A percentile compares a stretch with the other conserved stretches of the same genome.
phyloP scores from a whole-genome alignment of 345 rosid genomes.

The Gossypium bickii region DNA sequence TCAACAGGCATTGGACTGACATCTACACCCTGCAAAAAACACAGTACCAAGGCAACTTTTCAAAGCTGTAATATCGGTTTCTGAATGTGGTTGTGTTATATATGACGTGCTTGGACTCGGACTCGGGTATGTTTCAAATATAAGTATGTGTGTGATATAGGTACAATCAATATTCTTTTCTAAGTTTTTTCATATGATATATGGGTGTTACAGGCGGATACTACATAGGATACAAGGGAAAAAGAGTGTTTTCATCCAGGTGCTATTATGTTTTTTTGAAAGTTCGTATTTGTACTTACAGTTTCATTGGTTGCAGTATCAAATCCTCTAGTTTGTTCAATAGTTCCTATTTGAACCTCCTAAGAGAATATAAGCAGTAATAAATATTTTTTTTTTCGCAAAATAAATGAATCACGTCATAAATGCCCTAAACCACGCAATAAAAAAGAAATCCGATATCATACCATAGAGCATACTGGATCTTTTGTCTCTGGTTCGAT shows the following conservation, averaged over 20 bases:
- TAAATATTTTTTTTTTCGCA: neutral
- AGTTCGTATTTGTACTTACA: constrained; percentile 47
- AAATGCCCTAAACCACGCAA: neutral
- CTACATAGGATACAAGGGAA: neutral
- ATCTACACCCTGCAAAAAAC: constrained; percentile 47
- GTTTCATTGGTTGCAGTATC: constrained; percentile 45
- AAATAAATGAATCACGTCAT: neutral
- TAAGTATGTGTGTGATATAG: neutral
- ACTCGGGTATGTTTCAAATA: neutral
- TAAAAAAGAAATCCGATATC: neutral
- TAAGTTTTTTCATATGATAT: no score
- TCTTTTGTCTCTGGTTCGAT: constrained; percentile 7
- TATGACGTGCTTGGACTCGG: neutral
- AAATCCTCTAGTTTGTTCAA: constrained; percentile 53
- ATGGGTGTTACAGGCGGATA: neutral
- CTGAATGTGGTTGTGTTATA: neutral
- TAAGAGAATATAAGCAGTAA: constrained; percentile 18
- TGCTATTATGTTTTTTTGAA: neutral
- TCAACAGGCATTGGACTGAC: constrained; percentile 52
- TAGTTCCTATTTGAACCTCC: constrained; percentile 52
- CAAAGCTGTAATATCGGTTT: neutral
- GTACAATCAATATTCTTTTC: no score
- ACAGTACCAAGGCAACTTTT: neutral
- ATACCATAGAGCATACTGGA: constrained; percentile 5
- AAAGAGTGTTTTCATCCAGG: neutral